Evolutionary conservation across 257 asterid species (phyloP), one percentile per base, ranked within the genome.

Genomic region (Euphrasia confusa): DNA sequence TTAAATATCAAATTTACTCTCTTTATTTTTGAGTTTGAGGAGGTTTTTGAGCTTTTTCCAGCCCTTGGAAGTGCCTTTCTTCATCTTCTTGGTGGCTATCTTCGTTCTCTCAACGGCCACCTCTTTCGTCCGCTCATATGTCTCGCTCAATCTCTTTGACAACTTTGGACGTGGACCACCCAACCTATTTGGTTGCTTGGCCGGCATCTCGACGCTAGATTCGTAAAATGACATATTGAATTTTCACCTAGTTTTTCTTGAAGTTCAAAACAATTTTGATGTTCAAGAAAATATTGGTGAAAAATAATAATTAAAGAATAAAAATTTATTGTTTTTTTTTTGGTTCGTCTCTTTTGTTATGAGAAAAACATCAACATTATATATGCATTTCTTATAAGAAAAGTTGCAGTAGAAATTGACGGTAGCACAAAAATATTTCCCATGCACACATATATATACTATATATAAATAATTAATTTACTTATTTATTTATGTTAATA

Each of bases 21-120:
- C 18, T 26, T 26, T 55, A 9, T 26, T 28, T 26, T 55, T 55
- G 60, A 39, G 10, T 13, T 55, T 37, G 40, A 28, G 10, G 40
- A 28, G 40, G 9, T 55, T 55, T 12, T 55, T 55, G 7, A 28
- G 37, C 60, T 55, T 55, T 14, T 3, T 55, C 60, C 60, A 55
- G 12, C 60, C 60, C 18, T 55, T 55, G 60, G 60, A 55, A 42
- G 60, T 28, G 2, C 40, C 40, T 28, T 55, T 26, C 40, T 55
- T 55, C 1, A 79, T 71, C 67, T 79, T 82, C 69, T 71, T 77
- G 61, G 72, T 67, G 3, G 58, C 61, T 26, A 2, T 48, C 27
- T 68, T 68, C 9, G 83, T 83, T 37, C 39, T 79, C 66, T 77
- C 60, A 14, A 67, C 18, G 8, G 68, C 68, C 49, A 44, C 58